Base-by-base conservation (phyloP, 164 flowering plant genomes). In the Litsea cubeba region DNA sequence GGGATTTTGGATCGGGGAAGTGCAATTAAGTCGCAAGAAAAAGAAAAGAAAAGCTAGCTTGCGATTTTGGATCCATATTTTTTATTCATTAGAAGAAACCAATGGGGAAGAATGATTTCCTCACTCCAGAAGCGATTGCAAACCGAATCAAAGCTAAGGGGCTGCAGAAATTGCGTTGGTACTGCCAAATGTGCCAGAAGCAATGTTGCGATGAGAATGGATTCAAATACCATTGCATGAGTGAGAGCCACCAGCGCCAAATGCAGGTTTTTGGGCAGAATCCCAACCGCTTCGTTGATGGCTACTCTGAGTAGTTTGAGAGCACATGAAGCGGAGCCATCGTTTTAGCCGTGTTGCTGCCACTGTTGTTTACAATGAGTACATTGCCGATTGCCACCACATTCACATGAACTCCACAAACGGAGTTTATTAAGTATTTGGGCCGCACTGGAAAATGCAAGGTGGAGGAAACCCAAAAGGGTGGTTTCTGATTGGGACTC, bases 101-200 rank as follows among this genome's bases (percentile, higher is more conserved):
- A 25, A 93, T 93, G 97, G 98, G 98, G 76, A 93, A 91, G 85
- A 93, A 89, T 77, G 98, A 93, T 2, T 93, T 91, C 73, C 84
- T 93, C 17, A 91, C 98, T 7, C 98, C 98, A 0, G 91, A 93
- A 68, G 95, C 91, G 1, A 93, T 93, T 8, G 98, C 97, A 0
- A 91, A 93, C 68, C 77, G 95, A 58, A 93, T 91, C 80, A 93
- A 93, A 70, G 95, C 95, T 0, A 91, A 91, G 77, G 98, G 94
- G 3, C 85, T 93, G 7, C 92, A 93, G 80, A 91, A 91, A 78
- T 88, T 90, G 12, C 86, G 94, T 50, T 91, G 97, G 97, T 93
- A 93, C 68, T 91, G 98, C 76, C 98, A 93, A 82, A 93, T 93
- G 95, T 93, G 98, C 80, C 91, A 93, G 77, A 94, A 94, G 77